phyloP scores from a whole-genome alignment of 305 asterid genomes.

The Fraxinus floribunda region DNA sequence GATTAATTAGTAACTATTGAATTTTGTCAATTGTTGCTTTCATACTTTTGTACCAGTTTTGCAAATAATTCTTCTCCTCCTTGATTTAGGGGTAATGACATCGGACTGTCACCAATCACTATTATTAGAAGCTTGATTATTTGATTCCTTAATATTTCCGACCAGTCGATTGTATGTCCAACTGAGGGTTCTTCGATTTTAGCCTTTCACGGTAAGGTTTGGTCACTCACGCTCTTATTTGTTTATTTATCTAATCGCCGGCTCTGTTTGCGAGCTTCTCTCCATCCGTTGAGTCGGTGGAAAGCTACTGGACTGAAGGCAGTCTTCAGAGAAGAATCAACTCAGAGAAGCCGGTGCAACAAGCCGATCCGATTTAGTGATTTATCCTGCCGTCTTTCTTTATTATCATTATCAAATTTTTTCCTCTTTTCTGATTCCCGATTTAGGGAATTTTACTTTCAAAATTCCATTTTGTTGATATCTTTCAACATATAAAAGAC shows the following conservation, averaged over 20 bases:
- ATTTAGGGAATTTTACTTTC: constrained; percentile 15
- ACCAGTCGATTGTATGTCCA: neutral
- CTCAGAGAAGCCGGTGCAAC: neutral
- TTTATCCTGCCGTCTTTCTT: neutral
- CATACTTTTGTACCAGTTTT: neutral
- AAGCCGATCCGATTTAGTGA: neutral
- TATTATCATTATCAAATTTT: neutral
- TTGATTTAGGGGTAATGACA: neutral
- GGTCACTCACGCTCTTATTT: neutral
- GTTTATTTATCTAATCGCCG: constrained; percentile 14
- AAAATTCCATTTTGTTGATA: constrained; percentile 17
- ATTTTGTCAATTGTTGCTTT: neutral
- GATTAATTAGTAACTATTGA: no score
- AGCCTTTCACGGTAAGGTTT: constrained; percentile 12
- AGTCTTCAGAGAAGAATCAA: neutral
- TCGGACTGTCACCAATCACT: neutral
- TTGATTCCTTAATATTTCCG: neutral
- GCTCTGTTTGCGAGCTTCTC: neutral
- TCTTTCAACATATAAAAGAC: neutral
- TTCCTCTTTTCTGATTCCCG: neutral
- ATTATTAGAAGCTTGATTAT: constrained; percentile 5
- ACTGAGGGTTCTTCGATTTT: neutral
- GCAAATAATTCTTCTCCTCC: neutral
- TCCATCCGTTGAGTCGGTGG: neutral
- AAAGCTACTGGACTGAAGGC: neutral